phyloP scores from a whole-genome alignment of 768 basidiomycete genomes.

The Exsudoporus frostii region DNA sequence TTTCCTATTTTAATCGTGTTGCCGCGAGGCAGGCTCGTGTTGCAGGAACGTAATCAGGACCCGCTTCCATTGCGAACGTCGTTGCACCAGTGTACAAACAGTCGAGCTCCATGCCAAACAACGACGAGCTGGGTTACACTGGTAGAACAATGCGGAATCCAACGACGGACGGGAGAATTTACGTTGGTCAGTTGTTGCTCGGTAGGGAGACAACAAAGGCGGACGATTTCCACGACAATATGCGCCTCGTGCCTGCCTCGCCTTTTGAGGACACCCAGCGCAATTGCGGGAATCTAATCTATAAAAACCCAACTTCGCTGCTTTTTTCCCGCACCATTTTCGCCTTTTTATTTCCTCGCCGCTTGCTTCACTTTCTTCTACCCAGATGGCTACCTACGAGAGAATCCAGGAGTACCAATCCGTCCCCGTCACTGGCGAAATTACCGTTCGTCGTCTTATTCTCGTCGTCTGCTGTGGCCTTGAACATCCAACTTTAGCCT shows the following conservation, averaged over 20 bases:
- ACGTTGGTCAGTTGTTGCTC: slow-evolving; percentile 10
- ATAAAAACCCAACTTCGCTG: slow-evolving; percentile 41
- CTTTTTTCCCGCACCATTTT: slow-evolving; percentile 25
- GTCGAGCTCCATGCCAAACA: slow-evolving; percentile 1
- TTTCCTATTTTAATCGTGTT: slow-evolving; percentile 2
- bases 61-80: not conserved
- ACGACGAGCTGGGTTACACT: not conserved
- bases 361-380: slow-evolving; percentile 22
- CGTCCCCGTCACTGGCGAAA: slow-evolving; percentile 32
- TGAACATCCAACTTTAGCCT: slow-evolving; percentile 41
- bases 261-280: slow-evolving; percentile 27
- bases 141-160: slow-evolving; percentile 4
- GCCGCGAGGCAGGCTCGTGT: slow-evolving; percentile 18
- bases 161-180: not conserved
- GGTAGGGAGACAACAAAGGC: slow-evolving; percentile 17
- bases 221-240: slow-evolving; percentile 23
- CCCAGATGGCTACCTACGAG: slow-evolving; percentile 38
- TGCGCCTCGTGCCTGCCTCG: slow-evolving; percentile 53
- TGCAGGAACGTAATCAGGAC: slow-evolving; percentile 3
- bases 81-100: slow-evolving; percentile 1
- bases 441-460: slow-evolving; percentile 26
- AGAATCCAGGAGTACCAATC: slow-evolving; percentile 31
- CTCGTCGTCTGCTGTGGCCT: not conserved
- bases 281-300: slow-evolving; percentile 41
- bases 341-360: slow-evolving; percentile 26